Evolutionary conservation across 1,284 basidiomycete species (phyloP).

Genomic region (Rhodotorula sp.): DNA sequence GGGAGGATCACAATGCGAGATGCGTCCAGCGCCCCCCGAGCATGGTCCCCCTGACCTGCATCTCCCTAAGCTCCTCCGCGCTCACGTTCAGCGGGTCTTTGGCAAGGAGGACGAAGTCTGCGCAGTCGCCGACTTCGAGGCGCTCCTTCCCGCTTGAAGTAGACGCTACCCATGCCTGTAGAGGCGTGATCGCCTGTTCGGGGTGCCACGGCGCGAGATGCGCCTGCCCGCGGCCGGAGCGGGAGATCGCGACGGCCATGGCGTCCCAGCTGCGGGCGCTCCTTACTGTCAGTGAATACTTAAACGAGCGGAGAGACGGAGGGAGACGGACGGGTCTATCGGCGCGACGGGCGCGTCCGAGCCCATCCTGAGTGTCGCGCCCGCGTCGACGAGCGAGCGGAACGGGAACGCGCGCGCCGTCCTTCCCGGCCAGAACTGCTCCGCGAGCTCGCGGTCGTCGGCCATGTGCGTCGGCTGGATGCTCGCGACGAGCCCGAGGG

Average conservation of each 20-base stretch:
- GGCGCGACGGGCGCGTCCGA: constrained; percentile 49
- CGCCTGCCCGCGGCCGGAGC: constrained; percentile 35
- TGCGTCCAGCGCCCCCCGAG: constrained; percentile 48
- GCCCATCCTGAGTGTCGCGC: constrained; percentile 47
- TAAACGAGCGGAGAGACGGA: not conserved
- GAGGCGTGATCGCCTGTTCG: constrained; percentile 36
- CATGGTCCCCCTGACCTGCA: constrained; percentile 48
- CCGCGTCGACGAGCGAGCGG: constrained; percentile 44
- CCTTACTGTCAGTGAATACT: not conserved
- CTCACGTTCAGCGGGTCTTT: constrained; percentile 44
- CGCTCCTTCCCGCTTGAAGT: constrained; percentile 34
- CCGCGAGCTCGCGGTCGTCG: constrained; percentile 48
- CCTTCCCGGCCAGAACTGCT: constrained; percentile 48
- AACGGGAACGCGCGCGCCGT: constrained; percentile 48
- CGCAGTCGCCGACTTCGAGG: constrained; percentile 44
- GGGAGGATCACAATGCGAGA: not conserved
- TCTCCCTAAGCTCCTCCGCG: constrained; percentile 44
- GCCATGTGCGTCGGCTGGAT: constrained; percentile 51
- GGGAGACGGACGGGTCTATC: constrained; percentile 43
- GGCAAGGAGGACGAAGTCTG: constrained; percentile 46
- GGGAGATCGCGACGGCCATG: constrained; percentile 47
- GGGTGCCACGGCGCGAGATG: constrained; percentile 35
- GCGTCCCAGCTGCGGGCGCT: constrained; percentile 42
- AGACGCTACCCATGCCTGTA: constrained; percentile 35
- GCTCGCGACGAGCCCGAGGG: constrained; percentile 47